Base-by-base conservation (phyloP, 495 filamentous ascomycete species). In the Talaromyces adpressus region DNA sequence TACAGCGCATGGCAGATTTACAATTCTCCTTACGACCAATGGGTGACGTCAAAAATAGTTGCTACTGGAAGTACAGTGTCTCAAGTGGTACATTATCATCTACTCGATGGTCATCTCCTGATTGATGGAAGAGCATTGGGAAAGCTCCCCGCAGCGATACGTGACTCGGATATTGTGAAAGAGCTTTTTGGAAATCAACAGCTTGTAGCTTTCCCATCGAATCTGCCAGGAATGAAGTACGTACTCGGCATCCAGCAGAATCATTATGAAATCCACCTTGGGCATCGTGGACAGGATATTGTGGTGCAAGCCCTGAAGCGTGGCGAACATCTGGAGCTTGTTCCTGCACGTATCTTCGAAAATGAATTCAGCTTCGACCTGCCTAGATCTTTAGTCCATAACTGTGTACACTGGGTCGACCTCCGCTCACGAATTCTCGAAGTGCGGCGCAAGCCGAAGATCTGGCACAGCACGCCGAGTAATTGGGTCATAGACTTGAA, bases 331-430 rank as follows among this genome's bases (percentile, higher is more conserved):
- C 74, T 75, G 5, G 82, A 88, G 65, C 66, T 84, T 0, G 62
- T 89, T 6, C 81, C 84, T 0, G 39, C 62, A 3, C 14, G 67
- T 12, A 36, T 77, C 18, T 74, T 89, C 7, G 67, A 41, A 23
- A 14, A 18, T 0, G 68, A 63, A 0, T 20, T 5, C 29, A 45
- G 8, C 2, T 61, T 65, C 16, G 78, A 78, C 53, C 71, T 89
- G 16, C 84, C 87, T 8, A 52, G 22, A 0, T 62, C 70, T 0
- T 79, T 89, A 22, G 61, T 82, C 4, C 54, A 77, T 5, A 65
- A 81, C 23, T 84, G 75, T 63, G 67, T 81, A 0, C 86, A 90
- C 63, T 90, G 87, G 87, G 67, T 88, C 4, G 71, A 87, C 54
- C 7, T 86, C 4, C 57, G 63, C 4, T 77, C 72, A 0, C 66